Evolutionary conservation across 2,329 filamentous ascomycete genomes (phyloP).

Genomic region (Aspergillus intermedius): DNA sequence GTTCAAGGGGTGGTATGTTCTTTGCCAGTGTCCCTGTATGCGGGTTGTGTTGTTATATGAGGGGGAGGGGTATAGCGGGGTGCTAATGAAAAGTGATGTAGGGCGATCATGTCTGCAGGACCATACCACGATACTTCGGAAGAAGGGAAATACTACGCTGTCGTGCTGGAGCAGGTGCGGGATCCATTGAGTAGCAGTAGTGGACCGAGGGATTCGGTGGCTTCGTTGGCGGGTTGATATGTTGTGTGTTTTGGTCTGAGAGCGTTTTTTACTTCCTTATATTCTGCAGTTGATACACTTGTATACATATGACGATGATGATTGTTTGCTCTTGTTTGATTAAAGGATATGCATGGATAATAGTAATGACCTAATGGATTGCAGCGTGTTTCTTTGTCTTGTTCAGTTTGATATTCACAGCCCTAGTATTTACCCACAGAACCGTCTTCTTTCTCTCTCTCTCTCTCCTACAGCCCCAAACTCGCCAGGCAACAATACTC

Average conservation of each 20-base stretch:
- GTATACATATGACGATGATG: not conserved
- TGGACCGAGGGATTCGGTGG: not conserved
- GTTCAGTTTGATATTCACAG: not conserved
- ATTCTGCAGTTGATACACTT: not conserved
- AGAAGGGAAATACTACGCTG: constrained; percentile 33
- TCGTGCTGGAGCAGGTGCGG: constrained; percentile 27
- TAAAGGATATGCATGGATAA: not conserved
- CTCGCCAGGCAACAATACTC: not conserved
- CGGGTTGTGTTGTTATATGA: not conserved
- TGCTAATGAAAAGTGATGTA: constrained; percentile 5
- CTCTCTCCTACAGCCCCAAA: not conserved
- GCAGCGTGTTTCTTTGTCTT: not conserved
- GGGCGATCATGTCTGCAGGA: constrained; percentile 29
- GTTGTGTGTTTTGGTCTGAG: not conserved
- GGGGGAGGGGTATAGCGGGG: not conserved
- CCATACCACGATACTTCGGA: constrained; percentile 31
- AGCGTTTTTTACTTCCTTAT: not conserved
- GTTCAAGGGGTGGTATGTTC: constrained; percentile 29
- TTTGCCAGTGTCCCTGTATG: no score
- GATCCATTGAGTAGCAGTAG: not conserved
- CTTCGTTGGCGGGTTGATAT: not conserved
- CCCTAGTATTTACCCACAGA: not conserved
- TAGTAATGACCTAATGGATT: not conserved
- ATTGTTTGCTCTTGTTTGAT: not conserved
- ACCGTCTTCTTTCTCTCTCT: not conserved